Conservation (phyloP, 305 asterid species). For the Ajuga reptans region DNA sequence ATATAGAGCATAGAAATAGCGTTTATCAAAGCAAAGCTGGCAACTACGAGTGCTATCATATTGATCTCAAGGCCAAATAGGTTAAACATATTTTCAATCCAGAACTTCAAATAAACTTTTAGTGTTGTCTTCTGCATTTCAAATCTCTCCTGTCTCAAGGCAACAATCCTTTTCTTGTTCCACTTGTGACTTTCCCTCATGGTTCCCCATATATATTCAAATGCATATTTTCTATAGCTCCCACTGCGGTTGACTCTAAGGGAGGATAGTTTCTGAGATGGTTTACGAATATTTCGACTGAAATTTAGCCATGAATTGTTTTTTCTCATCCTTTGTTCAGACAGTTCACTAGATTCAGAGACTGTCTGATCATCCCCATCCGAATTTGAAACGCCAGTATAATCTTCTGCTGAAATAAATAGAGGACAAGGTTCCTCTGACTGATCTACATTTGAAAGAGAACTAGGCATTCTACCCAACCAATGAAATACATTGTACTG, state of each 20-base stretch:
- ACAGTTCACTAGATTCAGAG: slow-evolving; percentile 32
- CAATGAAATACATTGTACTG: slow-evolving; percentile 84
- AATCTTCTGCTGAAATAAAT: slow-evolving; percentile 62
- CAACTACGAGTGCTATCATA: slow-evolving; percentile 70
- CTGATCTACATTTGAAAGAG: slow-evolving; percentile 38
- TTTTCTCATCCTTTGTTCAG: slow-evolving; percentile 32
- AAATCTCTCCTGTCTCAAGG: slow-evolving; percentile 76
- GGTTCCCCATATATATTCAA: slow-evolving; percentile 68
- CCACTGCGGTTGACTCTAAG: slow-evolving; percentile 31
- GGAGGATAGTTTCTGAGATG: slow-evolving; percentile 34
- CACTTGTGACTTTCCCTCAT: slow-evolving; percentile 64
- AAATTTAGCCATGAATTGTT: slow-evolving; percentile 51
- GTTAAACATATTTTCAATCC: slow-evolving; percentile 86
- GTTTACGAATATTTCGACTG: slow-evolving; percentile 30
- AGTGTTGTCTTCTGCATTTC: slow-evolving; percentile 78
- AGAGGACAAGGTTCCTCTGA: slow-evolving; percentile 84
- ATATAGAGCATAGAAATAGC: slow-evolving; percentile 68
- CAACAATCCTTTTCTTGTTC: slow-evolving; percentile 64
- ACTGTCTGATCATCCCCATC: slow-evolving; percentile 35
- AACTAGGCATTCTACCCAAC: slow-evolving; percentile 62
- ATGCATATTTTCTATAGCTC: slow-evolving; percentile 39
- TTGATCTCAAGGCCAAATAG: slow-evolving; percentile 91
- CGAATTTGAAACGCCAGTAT: slow-evolving; percentile 33
- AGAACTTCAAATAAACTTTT: slow-evolving; percentile 72
- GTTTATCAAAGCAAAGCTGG: slow-evolving; percentile 83